Base-by-base conservation (phyloP, 2,329 filamentous ascomycete species). In the Penicillium sp. region DNA sequence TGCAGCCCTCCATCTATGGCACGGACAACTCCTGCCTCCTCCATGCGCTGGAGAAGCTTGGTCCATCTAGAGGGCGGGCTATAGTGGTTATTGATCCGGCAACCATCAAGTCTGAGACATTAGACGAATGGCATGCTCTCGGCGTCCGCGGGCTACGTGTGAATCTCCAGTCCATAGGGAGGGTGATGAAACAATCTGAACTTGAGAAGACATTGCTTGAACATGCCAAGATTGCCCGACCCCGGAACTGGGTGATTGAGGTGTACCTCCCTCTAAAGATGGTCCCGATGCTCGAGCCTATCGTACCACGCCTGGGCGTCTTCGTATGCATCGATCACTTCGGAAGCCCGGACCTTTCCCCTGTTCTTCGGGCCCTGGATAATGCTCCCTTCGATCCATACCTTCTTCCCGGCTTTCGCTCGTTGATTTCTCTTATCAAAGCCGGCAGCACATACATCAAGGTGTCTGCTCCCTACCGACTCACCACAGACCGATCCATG, bases 1-100 rank as follows among this genome's bases (percentile, higher is more conserved):
- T 77, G 2, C 79, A 82, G 47, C 76, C 77, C 1, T 79, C 75
- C 11, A 75, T 79, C 35, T 82, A 81, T 54, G 76, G 74, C 15
- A 63, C 67, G 35, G 76, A 82, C 57, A 82, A 82, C 49, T 64
- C 69, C 0, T 79, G 75, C 50, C 60, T 80, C 3, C 64, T 82
- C 9, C 70, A 76, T 29, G 74, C 74, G 0, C 62, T 82, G 9
- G 51, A 56, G 5, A 55, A 54, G 8, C 55, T 81, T 2, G 76
- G 76, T 0, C 66, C 72, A 0, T 53, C 56, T 10, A 65, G 67
- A 26, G 76, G 69, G 6, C 65, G 77, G 30, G 79, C 68, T 2
- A 72, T 82, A 5, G 73, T 81, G 2, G 66, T 69, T 5, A 71
- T 81, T 47, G 73, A 80, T 39, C 72, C 76, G 0, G 54, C 56